These are phyloP conservation scores for Hypsizygus ulmarius DNA, from an alignment of 1,284 basidiomycete species.

Conservation along the genomic window DNA sequence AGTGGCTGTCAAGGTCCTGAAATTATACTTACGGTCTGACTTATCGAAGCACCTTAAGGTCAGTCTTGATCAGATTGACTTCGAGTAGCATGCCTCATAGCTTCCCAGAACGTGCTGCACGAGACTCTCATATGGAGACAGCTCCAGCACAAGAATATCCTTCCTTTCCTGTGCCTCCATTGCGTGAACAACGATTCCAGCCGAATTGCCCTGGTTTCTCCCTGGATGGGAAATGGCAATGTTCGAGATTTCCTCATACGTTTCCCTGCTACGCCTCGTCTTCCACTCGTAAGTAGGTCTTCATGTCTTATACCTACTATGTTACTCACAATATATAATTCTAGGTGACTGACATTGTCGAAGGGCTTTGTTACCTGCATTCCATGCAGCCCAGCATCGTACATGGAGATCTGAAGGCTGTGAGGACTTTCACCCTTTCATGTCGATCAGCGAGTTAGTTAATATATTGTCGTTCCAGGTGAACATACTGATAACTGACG, in stretches of 20 bases:
- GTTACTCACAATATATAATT: not conserved
- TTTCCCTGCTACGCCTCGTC: slow-evolving; percentile 16
- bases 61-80: too few species aligned
- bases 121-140: not conserved
- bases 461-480: slow-evolving; percentile 20
- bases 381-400: slow-evolving; percentile 25
- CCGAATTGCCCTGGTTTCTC: slow-evolving; percentile 31
- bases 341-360: slow-evolving; percentile 27
- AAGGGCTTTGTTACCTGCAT: slow-evolving; percentile 37
- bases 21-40: too few species aligned
- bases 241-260: slow-evolving; percentile 21
- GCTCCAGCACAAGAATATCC: not conserved
- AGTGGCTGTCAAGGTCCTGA: not conserved
- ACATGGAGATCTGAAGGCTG: slow-evolving; percentile 39
- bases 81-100: too few species aligned
- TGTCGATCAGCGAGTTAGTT: not conserved
- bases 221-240: slow-evolving; percentile 33
- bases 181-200: too few species aligned
- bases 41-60: too few species aligned
- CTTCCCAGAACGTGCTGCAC: too few species aligned
- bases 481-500: slow-evolving; percentile 31
- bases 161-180: not conserved
- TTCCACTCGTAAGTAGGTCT: slow-evolving; percentile 19
- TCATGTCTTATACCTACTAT: too few species aligned
- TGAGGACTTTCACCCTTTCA: slow-evolving; percentile 19